A percentile compares a stretch with the other conserved stretches of the same genome.
Conservation (phyloP, 176 grass and related monocot species). For the Pontederia crassipes region DNA sequence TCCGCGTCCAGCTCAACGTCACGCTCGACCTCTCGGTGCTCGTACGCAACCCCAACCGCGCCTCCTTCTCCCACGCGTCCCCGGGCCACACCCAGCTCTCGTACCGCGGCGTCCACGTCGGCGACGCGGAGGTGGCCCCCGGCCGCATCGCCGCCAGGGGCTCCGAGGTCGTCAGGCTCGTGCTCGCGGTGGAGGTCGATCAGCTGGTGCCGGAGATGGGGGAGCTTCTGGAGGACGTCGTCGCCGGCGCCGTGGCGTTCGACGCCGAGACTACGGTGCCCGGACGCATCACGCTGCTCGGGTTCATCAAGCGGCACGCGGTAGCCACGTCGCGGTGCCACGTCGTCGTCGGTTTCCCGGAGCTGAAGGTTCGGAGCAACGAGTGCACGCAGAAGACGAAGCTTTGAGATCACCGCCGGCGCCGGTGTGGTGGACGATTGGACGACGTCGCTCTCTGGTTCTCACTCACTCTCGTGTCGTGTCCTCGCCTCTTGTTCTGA, state of each 20-base stretch:
- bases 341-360: constrained; percentile 42
- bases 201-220: constrained; percentile 24
- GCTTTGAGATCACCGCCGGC: constrained; percentile 10
- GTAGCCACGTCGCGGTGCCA: constrained; percentile 33
- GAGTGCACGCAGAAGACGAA: constrained; percentile 41
- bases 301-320: constrained; percentile 40
- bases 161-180: constrained; percentile 10
- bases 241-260: constrained; percentile 52
- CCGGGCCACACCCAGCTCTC: constrained; percentile 26
- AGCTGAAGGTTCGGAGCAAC: constrained; percentile 46
- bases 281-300: constrained; percentile 42
- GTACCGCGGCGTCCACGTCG: constrained; percentile 52
- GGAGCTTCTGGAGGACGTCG: constrained; percentile 31
- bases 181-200: constrained; percentile 42
- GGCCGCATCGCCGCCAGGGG: constrained; percentile 43
- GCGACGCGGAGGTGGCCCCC: constrained; percentile 22
- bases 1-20: constrained; percentile 46
- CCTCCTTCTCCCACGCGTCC: constrained; percentile 35
- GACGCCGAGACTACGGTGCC: constrained; percentile 40
- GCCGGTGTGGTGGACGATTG: too few species aligned
- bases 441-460: too few species aligned
- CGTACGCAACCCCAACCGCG: constrained; percentile 69
- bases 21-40: constrained; percentile 44
- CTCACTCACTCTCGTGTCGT: too few species aligned
- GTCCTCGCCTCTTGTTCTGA: too few species aligned